These are phyloP conservation scores for Talaromyces sp. DNA, from an alignment of 2,329 filamentous ascomycete genomes.

Conservation along the genomic window DNA sequence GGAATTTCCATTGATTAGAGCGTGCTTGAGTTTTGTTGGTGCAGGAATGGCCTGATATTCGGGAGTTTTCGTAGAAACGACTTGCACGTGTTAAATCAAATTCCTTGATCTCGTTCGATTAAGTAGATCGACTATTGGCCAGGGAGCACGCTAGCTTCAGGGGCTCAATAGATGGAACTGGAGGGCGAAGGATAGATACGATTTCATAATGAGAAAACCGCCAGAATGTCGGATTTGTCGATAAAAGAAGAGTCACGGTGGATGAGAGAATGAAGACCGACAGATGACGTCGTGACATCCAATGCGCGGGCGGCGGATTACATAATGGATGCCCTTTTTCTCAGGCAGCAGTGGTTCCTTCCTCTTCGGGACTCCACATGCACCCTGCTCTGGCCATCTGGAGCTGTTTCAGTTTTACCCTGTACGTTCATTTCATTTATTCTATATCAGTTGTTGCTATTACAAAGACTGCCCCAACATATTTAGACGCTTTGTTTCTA, in stretches of 20 bases:
- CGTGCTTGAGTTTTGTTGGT: neutral
- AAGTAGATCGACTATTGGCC: neutral
- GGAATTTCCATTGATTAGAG: neutral
- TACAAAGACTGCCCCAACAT: neutral
- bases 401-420: neutral
- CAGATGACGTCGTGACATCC: slow-evolving; percentile 8
- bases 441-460: neutral
- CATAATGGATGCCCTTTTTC: neutral
- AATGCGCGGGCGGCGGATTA: neutral
- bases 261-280: neutral
- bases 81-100: neutral
- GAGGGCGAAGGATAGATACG: neutral
- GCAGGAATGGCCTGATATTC: neutral
- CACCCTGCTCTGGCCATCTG: neutral
- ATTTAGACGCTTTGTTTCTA: neutral
- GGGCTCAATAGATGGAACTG: neutral
- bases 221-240: neutral
- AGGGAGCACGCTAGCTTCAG: neutral
- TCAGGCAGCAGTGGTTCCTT: slow-evolving; percentile 1
- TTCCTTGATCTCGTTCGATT: neutral
- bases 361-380: neutral
- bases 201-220: neutral
- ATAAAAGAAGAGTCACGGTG: neutral
- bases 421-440: neutral
- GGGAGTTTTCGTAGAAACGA: neutral